Evolutionary conservation across 2,329 filamentous ascomycete genomes (phyloP), one percentile per base, ranked within the genome.

Genomic region (Curvularia verruculosa): DNA sequence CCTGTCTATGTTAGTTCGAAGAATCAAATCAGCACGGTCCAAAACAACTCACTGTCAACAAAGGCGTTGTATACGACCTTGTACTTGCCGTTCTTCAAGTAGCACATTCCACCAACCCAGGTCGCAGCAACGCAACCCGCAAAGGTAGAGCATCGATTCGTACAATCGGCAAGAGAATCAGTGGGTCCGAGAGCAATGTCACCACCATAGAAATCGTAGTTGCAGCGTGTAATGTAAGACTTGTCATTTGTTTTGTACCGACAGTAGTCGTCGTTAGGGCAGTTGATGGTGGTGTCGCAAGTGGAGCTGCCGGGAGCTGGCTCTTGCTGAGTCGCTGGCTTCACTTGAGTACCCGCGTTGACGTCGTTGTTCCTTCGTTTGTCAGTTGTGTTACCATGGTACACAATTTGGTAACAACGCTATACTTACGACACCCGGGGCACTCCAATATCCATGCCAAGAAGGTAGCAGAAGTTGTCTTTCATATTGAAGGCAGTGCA

Each of bases 401-500:
- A 21, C 8, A n/a, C 8, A 23, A 7, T 2, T 8, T 43, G 47
- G 37, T 18, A 31, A 5, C 44, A 15, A 2, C 5, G 23, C 7
- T 21, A 9, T 54, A 51, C 54, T 49, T 24, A 60, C 58, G 36
- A 45, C n/a, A 29, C 39, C 13, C 47, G 48, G 34, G 52, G 47
- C 7, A 18, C 31, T 7, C 54, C 57, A 21, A 57, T 29, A 12
- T 36, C 40, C 13, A 26, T 19, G 31, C 61, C 61, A 23, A 64
- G 48, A 21, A 61, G 54, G 49, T 64, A 61, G 56, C 61, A 64
- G 48, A 55, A 59, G 9, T 48, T 34, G 18, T 43, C 51, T 29
- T 59, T 59, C 21, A 50, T 41, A 39, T 61, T 61, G 36, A 61
- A 49, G 9, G 46, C 59, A 10, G 51, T 39, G 53, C 61, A 64